phyloP scores from a whole-genome alignment of 768 basidiomycete species.

The Rhodotorula babjevae region DNA sequence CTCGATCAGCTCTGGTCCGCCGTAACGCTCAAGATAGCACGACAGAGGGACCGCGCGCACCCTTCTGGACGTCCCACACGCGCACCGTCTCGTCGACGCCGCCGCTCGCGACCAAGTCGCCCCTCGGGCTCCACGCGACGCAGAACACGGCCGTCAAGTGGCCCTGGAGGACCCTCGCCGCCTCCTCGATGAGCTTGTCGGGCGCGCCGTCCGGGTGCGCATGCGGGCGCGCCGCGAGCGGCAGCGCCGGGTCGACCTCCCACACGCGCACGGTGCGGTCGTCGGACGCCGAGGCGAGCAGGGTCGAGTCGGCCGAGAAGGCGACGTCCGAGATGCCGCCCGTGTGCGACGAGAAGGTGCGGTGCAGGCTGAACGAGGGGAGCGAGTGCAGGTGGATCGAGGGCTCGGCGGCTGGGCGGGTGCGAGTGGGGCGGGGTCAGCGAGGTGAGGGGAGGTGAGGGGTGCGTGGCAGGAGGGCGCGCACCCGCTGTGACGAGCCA shows the following conservation, averaged over 20 bases:
- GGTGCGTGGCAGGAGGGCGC: slow-evolving; percentile 41
- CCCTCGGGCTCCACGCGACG: slow-evolving; percentile 82
- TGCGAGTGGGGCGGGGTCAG: slow-evolving; percentile 53
- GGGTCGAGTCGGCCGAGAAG: slow-evolving; percentile 76
- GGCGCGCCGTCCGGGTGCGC: background rate
- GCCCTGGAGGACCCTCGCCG: slow-evolving; percentile 61
- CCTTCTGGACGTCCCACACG: slow-evolving; percentile 92
- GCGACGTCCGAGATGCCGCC: slow-evolving; percentile 85
- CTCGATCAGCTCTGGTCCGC: background rate
- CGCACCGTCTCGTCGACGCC: slow-evolving; percentile 93
- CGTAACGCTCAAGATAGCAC: no score
- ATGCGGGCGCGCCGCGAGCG: slow-evolving; percentile 3
- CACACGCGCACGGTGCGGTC: slow-evolving; percentile 84
- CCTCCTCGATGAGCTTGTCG: background rate
- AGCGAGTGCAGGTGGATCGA: slow-evolving; percentile 54
- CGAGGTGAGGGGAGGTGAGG: background rate
- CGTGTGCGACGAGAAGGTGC: slow-evolving; percentile 67
- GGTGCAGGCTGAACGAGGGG: slow-evolving; percentile 26
- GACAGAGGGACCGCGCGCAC: no score
- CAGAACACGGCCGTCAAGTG: slow-evolving; percentile 95
- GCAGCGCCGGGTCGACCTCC: slow-evolving; percentile 63
- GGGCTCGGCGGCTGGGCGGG: slow-evolving; percentile 59
- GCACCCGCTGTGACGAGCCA: slow-evolving; percentile 78
- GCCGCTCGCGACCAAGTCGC: slow-evolving; percentile 85
- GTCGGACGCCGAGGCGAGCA: slow-evolving; percentile 86